These are phyloP conservation scores for Talaromyces marneffei DNA, from an alignment of 2,329 filamentous ascomycete species.

Conservation along the genomic window DNA sequence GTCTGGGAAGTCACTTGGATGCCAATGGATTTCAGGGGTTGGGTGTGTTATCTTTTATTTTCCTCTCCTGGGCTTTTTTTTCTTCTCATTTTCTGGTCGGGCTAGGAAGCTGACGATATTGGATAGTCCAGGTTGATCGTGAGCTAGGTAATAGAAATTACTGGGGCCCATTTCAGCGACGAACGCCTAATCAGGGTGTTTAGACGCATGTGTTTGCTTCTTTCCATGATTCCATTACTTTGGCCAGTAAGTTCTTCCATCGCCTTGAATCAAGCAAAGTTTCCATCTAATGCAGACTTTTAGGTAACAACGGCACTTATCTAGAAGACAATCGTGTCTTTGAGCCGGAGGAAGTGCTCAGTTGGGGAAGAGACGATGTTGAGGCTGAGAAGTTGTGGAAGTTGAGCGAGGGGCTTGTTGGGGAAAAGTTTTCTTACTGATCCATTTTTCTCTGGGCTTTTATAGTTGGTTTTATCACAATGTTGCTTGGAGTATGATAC, in stretches of 20 bases:
- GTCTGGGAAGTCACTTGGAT: not conserved
- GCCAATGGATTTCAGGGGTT: not conserved
- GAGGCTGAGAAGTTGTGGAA: conserved; percentile 16
- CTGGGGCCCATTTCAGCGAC: conserved; percentile 10
- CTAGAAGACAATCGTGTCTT: conserved; percentile 3
- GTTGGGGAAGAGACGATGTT: conserved; percentile 4
- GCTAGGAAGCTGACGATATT: not conserved
- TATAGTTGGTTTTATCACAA: no score
- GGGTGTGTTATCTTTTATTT: not conserved
- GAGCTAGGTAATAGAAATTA: conserved; percentile 19
- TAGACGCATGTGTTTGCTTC: conserved; percentile 32
- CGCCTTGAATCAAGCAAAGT: not conserved
- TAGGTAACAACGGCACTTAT: conserved; percentile 11
- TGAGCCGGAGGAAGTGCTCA: not conserved
- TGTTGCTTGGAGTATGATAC: not conserved
- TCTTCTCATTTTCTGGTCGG: no score
- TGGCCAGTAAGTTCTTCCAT: not conserved
- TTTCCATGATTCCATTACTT: conserved; percentile 13
- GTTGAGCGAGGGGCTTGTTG: conserved; percentile 21
- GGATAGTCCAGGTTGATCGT: conserved; percentile 2
- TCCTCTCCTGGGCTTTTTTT: not conserved
- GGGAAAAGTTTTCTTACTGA: conserved; percentile 10
- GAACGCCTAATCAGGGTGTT: conserved; percentile 21
- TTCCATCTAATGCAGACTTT: not conserved
- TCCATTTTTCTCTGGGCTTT: no score